Base-by-base conservation (phyloP, 192 early-diverging fungal species). In the Coemansia sp. region DNA sequence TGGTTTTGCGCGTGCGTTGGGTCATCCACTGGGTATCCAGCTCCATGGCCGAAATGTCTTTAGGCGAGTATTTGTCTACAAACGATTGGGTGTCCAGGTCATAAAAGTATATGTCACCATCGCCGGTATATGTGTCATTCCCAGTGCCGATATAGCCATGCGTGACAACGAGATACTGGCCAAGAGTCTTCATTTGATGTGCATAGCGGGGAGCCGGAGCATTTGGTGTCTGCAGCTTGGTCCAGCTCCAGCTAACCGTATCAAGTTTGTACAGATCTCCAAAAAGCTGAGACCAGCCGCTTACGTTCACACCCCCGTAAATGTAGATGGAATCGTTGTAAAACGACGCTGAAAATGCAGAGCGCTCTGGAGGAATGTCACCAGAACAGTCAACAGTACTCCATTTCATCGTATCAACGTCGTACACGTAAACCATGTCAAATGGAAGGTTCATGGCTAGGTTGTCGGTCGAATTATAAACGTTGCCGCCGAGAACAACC, bases 151-250 rank as follows among this genome's bases (percentile, higher is more conserved):
- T 55, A 32, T 54, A 79, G 10, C 76, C 76, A 25, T 79, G 61
- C 0, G 76, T 79, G 11, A 79, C 61, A 4, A 74, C 55, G 3
- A 79, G 62, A 38, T 74, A 74, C 48, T 79, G 48, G 19, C 76
- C 76, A 2, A 79, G 53, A 0, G 68, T 65, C 59, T 79, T 71
- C 71, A 79, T 79, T 41, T 79, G 68, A 36, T 79, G 76, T n/a
- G 76, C 76, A 29, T 79, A 79, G 32, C 76, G 70, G 7, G 67
- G 65, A 1, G 20, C 54, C 2, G 76, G 76, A 1, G 69, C 68
- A 25, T 68, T 48, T 9, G 67, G 58, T 13, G 76, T 71, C 6
- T 67, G 65, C 57, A 79, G 57, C 54, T 68, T 71, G 20, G 59
- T 48, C 76, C 76, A 79, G 0, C 9, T 35, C 76, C 76, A 79